Conservation (phyloP, 139 green algal genomes). For the Marvania coccoides region DNA sequence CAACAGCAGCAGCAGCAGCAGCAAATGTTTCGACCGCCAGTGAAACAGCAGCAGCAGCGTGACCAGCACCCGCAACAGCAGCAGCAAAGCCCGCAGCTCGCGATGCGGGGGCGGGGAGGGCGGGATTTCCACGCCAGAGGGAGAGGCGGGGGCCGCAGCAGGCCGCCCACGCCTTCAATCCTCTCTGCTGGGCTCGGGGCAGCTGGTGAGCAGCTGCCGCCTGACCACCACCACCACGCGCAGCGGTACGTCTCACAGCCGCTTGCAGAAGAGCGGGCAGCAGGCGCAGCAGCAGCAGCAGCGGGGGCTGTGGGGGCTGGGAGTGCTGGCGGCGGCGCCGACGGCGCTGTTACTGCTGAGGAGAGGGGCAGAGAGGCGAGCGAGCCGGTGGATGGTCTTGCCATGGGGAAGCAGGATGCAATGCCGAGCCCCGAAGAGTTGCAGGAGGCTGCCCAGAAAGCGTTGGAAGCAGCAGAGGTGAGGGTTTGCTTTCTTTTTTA, state of each 20-base stretch:
- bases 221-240: not conserved
- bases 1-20: not conserved
- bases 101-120: too few species aligned
- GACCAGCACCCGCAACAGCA: not conserved
- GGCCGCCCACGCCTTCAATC: not conserved
- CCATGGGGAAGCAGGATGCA: too few species aligned
- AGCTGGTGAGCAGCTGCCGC: not conserved
- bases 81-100: not conserved
- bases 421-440: too few species aligned
- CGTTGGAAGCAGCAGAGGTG: not conserved
- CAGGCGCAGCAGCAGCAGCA: not conserved
- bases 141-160: too few species aligned
- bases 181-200: not conserved
- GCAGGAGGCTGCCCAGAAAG: conserved; percentile 22
- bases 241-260: not conserved
- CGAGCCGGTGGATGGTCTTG: too few species aligned
- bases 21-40: not conserved
- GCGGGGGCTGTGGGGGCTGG: conserved; percentile 9
- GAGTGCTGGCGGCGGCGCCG: conserved; percentile 20
- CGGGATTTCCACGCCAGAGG: too few species aligned
- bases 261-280: not conserved
- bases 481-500: not conserved
- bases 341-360: too few species aligned
- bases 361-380: too few species aligned
- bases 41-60: not conserved